Conservation (phyloP, 768 basidiomycete genomes). For the Pleurotus pulmonarius region DNA sequence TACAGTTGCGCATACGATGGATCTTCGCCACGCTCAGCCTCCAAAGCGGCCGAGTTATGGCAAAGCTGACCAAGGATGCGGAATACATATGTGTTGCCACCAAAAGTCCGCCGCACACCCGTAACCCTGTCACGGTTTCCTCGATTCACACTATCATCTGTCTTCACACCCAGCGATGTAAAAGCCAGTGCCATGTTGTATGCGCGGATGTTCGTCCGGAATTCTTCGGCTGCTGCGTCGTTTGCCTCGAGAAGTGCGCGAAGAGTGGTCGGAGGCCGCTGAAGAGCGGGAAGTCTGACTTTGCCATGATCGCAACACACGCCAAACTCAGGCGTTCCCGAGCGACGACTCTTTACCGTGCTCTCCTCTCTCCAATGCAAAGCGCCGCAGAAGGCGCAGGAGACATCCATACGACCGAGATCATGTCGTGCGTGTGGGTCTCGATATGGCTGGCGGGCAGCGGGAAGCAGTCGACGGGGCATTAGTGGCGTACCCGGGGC, state of each 20-base stretch:
- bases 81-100: constrained; percentile 22
- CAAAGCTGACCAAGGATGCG: constrained; percentile 25
- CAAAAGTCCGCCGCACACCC: too few species aligned
- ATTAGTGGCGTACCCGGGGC: background rate
- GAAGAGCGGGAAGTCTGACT: constrained; percentile 15
- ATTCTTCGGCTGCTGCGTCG: constrained; percentile 17
- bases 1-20: constrained; percentile 34
- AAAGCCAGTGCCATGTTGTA: constrained; percentile 35
- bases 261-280: constrained; percentile 9
- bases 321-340: constrained; percentile 16
- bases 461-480: background rate
- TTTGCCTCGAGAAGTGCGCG: background rate
- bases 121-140: too few species aligned
- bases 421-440: constrained; percentile 12
- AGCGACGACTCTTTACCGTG: background rate
- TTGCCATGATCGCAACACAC: constrained; percentile 24
- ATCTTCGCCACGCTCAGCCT: constrained; percentile 14
- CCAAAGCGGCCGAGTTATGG: constrained; percentile 28
- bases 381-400: constrained; percentile 10
- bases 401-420: constrained; percentile 15
- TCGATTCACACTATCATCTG: constrained; percentile 17
- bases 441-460: constrained; percentile 10
- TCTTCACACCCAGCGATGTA: constrained; percentile 24
- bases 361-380: constrained; percentile 16
- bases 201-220: constrained; percentile 26